phyloP scores from a whole-genome alignment of 2,329 filamentous ascomycete genomes.

The Cadophora gregata region DNA sequence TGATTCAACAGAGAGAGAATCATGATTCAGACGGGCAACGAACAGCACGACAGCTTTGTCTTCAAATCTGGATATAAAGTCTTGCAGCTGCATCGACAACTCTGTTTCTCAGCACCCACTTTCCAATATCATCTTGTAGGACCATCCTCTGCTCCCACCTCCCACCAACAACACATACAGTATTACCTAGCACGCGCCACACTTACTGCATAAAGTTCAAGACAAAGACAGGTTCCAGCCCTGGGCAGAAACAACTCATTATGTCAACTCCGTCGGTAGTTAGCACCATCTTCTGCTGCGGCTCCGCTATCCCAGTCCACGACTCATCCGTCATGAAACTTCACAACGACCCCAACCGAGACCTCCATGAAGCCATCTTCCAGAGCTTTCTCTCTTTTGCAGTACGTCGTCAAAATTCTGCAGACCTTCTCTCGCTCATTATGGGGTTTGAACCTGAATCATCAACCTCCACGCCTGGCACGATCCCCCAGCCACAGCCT shows the following conservation, averaged over 20 bases:
- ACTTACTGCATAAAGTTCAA: neutral
- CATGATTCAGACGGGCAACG: neutral
- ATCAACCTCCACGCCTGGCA: neutral
- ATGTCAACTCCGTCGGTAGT: conserved; percentile 9
- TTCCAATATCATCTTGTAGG: neutral
- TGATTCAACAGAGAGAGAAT: neutral
- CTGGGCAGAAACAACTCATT: neutral
- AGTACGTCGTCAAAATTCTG: conserved; percentile 22
- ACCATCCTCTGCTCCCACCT: neutral
- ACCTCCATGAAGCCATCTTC: conserved; percentile 34
- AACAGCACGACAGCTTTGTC: neutral
- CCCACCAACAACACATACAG: neutral
- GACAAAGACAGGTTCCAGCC: neutral
- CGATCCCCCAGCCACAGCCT: conserved; percentile 16
- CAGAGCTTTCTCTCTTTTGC: conserved; percentile 34
- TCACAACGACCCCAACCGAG: conserved; percentile 35
- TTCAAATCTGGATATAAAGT: neutral
- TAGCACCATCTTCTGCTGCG: conserved; percentile 36
- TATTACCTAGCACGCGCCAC: neutral
- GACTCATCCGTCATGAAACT: conserved; percentile 21
- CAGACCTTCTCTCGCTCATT: conserved; percentile 16
- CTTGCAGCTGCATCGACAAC: conserved; percentile 1
- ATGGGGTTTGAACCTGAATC: conserved; percentile 8
- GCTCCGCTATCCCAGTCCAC: conserved; percentile 19
- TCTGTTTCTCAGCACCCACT: neutral